Conservation (phyloP, 148 eudicot genomes). For the Fagopyrum tataricum region DNA sequence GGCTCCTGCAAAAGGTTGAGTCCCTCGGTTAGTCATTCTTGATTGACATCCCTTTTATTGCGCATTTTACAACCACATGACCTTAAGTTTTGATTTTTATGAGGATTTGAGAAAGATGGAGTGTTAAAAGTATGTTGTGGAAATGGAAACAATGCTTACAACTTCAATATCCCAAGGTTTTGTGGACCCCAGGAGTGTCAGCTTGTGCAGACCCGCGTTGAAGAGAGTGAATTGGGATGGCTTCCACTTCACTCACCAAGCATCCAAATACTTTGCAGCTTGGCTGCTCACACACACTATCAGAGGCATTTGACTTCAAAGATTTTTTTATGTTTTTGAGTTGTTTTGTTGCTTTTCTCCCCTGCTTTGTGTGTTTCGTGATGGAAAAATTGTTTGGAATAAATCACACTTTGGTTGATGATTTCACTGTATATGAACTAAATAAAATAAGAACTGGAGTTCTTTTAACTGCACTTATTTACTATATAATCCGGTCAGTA, state of each 20-base stretch:
- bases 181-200: constrained; percentile 14
- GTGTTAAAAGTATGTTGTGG: constrained; percentile 24
- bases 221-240: constrained; percentile 25
- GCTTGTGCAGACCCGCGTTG: constrained; percentile 18
- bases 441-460: background rate
- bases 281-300: background rate
- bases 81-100: background rate
- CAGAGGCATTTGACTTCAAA: background rate
- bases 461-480: background rate
- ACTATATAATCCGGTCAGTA: background rate
- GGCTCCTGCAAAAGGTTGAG: constrained; percentile 1
- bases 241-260: constrained; percentile 22
- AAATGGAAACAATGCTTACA: constrained; percentile 14
- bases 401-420: no score
- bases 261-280: constrained; percentile 10
- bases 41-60: no score
- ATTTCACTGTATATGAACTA: background rate
- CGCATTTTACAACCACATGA: background rate
- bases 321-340: no score
- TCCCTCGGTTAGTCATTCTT: constrained; percentile 6
- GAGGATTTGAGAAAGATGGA: constrained; percentile 15
- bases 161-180: background rate
- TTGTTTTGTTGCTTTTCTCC: no score
- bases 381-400: no score
- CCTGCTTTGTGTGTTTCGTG: no score